Percentiles rank a stretch among this genome's conserved stretches.
Evolutionary conservation across 495 filamentous ascomycete genomes (phyloP).

Genomic region (Xylaria palmicola): DNA sequence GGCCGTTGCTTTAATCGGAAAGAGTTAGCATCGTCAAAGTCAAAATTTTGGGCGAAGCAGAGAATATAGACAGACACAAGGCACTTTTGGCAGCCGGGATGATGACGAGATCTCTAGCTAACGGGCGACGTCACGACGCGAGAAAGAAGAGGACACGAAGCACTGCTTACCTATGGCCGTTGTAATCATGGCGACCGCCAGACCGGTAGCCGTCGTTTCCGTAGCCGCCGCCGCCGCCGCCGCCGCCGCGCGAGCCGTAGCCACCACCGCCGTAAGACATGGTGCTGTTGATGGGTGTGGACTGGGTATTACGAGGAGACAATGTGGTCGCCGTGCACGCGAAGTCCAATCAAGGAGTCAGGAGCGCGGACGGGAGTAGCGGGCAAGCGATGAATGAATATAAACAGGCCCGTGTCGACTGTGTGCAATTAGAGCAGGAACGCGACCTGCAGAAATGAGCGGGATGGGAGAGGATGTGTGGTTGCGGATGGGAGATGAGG

Average conservation of each 20-base stretch:
- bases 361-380: constrained; percentile 26
- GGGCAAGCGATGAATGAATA: constrained; percentile 14
- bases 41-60: background rate
- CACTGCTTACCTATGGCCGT: constrained; percentile 31
- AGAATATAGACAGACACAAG: background rate
- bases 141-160: background rate
- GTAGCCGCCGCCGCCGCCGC: constrained; percentile 44
- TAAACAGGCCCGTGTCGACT: constrained; percentile 23
- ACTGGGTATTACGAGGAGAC: constrained; percentile 5
- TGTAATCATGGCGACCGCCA: constrained; percentile 35
- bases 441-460: constrained; percentile 27
- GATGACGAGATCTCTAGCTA: background rate
- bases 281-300: constrained; percentile 16
- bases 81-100: background rate
- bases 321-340: constrained; percentile 12
- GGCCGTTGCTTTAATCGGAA: constrained; percentile 31
- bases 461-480: constrained; percentile 20
- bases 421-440: constrained; percentile 19
- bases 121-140: background rate
- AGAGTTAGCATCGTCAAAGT: constrained; percentile 18
- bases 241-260: constrained; percentile 51
- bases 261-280: constrained; percentile 80
- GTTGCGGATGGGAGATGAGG: constrained; percentile 14
- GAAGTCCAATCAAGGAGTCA: background rate
- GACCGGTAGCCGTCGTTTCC: constrained; percentile 44